Conservation (phyloP, 1,139 yeast species). For the Yarrowia galli region DNA sequence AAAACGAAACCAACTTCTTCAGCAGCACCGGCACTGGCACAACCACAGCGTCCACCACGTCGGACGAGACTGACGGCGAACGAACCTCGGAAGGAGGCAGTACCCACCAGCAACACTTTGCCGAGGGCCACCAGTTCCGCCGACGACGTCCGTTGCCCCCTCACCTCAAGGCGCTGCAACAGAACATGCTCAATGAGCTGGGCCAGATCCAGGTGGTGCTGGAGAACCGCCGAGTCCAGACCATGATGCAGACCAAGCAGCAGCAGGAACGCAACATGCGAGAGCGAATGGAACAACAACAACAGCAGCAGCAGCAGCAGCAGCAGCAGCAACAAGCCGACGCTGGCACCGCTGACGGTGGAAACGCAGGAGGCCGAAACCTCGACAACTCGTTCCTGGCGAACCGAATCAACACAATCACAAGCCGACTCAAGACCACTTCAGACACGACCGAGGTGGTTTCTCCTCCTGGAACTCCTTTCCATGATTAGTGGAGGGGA, state of each 20-base stretch:
- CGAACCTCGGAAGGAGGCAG: background rate
- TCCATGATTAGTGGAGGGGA: slow-evolving; percentile 12
- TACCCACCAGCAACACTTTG: background rate
- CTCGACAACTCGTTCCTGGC: slow-evolving; percentile 17
- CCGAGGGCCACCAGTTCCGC: background rate
- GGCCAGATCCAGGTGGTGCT: slow-evolving; percentile 33
- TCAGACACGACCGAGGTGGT: slow-evolving; percentile 13
- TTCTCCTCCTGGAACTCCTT: slow-evolving; percentile 13
- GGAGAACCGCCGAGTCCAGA: slow-evolving; percentile 12
- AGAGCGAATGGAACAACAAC: slow-evolving; percentile 7
- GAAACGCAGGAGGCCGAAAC: too few relatives aligned
- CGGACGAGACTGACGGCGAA: slow-evolving; percentile 5
- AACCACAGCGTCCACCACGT: background rate
- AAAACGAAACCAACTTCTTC: slow-evolving; percentile 10
- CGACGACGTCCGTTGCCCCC: slow-evolving; percentile 20
- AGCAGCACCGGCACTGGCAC: slow-evolving; percentile 7
- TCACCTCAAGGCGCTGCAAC: slow-evolving; percentile 30
- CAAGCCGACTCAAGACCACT: slow-evolving; percentile 8
- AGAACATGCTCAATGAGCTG: slow-evolving; percentile 28
- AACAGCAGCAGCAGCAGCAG: background rate
- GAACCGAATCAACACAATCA: slow-evolving; percentile 13
- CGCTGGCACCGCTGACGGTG: too few relatives aligned
- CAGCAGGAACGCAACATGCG: slow-evolving; percentile 19
- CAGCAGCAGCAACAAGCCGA: background rate
- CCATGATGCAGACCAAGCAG: slow-evolving; percentile 2